These are phyloP conservation scores for Phaeoacremonium minimum DNA, from an alignment of 2,329 filamentous ascomycete genomes.

Conservation along the genomic window DNA sequence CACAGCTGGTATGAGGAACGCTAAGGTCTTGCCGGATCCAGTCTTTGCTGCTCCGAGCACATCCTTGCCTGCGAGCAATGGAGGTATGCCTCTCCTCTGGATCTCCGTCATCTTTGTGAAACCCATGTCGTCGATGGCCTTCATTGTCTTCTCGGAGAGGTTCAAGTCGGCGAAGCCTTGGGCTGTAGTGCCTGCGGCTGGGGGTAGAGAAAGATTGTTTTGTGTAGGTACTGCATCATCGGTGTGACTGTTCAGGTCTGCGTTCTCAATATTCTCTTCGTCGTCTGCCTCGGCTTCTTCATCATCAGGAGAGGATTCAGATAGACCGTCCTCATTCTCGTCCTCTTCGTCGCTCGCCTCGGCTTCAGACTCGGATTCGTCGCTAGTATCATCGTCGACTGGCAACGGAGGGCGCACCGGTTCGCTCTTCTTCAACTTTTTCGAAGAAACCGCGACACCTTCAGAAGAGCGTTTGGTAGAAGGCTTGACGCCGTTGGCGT, in stretches of 20 bases:
- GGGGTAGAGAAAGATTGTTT: slow-evolving; percentile 43
- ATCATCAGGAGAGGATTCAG: slow-evolving; percentile 10
- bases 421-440: slow-evolving; percentile 5
- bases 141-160: slow-evolving; percentile 82
- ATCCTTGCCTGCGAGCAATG: slow-evolving; percentile 82
- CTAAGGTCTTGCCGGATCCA: slow-evolving; percentile 90
- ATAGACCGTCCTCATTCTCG: slow-evolving; percentile 9
- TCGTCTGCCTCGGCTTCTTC: slow-evolving; percentile 8
- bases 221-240: slow-evolving; percentile 27
- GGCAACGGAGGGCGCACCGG: too few species aligned
- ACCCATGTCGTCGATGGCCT: slow-evolving; percentile 85
- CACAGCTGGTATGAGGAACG: slow-evolving; percentile 89
- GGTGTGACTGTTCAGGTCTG: slow-evolving; percentile 17
- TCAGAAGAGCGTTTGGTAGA: slow-evolving; percentile 4
- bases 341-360: slow-evolving; percentile 7
- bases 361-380: slow-evolving; percentile 2
- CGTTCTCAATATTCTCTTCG: slow-evolving; percentile 10
- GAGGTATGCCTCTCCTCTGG: slow-evolving; percentile 81
- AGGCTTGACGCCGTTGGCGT: slow-evolving; percentile 16
- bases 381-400: background rate
- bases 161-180: slow-evolving; percentile 77
- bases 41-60: slow-evolving; percentile 95
- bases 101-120: slow-evolving; percentile 97
- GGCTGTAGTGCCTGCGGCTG: slow-evolving; percentile 56
- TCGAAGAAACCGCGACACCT: background rate